Evolutionary conservation across 2,329 filamentous ascomycete species (phyloP).

Genomic region (Fusarium cyanostomum): DNA sequence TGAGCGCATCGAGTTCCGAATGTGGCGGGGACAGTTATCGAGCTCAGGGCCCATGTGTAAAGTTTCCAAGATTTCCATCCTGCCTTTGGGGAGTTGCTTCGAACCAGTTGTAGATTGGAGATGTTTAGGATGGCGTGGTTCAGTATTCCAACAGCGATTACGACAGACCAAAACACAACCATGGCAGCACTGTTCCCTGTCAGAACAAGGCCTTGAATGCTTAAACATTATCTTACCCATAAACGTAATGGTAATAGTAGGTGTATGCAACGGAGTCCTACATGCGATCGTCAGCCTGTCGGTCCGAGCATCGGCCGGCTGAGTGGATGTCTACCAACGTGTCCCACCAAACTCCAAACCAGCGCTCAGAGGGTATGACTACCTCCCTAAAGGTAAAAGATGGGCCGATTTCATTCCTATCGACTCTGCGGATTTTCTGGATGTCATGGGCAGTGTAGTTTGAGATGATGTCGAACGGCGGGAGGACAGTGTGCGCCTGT

Average conservation of each 20-base stretch:
- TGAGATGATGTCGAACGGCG: constrained; percentile 48
- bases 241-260: constrained; percentile 47
- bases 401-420: constrained; percentile 37
- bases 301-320: not conserved
- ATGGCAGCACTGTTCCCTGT: constrained; percentile 44
- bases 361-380: constrained; percentile 48
- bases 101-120: constrained; percentile 2
- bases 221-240: constrained; percentile 43
- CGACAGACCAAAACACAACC: constrained; percentile 53
- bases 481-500: constrained; percentile 41
- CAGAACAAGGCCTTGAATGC: not conserved
- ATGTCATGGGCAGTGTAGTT: constrained; percentile 50
- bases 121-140: constrained; percentile 42
- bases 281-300: constrained; percentile 2
- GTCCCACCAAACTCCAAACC: constrained; percentile 49
- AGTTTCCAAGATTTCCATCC: not conserved
- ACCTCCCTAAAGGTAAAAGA: constrained; percentile 39
- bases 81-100: not conserved
- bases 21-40: constrained; percentile 52
- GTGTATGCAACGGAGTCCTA: constrained; percentile 51
- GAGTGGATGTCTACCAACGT: constrained; percentile 47
- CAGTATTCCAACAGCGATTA: constrained; percentile 49
- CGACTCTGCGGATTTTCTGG: constrained; percentile 43
- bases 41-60: constrained; percentile 46
- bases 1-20: constrained; percentile 56